Evolutionary conservation across 441 rosid genomes (phyloP).

Genomic region (Rhodomyrtus psidioides): DNA sequence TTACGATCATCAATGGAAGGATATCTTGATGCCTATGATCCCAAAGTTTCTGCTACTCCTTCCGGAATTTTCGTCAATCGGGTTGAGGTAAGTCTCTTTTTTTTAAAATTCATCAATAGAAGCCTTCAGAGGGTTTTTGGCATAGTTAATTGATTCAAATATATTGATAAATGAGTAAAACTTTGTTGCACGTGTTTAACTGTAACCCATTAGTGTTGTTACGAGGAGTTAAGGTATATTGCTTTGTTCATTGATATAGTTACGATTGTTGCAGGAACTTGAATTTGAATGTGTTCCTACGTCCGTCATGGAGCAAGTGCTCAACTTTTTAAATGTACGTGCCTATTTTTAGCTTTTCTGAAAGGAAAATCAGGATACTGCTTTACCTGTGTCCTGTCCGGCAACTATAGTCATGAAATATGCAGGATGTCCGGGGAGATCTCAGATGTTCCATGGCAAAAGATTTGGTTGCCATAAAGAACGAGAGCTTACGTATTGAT

Average conservation of each 20-base stretch:
- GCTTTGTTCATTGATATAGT: conserved; percentile 3
- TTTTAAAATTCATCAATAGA: not conserved
- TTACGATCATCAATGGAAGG: conserved; percentile 96
- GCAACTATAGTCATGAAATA: conserved; percentile 17
- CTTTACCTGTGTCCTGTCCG: not conserved
- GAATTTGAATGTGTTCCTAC: conserved; percentile 95
- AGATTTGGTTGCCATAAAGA: conserved; percentile 66
- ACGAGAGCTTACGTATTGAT: conserved; percentile 59
- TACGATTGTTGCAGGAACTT: conserved; percentile 42
- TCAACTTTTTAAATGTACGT: conserved; percentile 76
- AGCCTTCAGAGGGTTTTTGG: not conserved
- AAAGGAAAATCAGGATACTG: not conserved
- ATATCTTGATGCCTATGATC: conserved; percentile 88
- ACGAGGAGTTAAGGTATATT: conserved; percentile 2
- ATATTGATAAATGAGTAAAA: not conserved
- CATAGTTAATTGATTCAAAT: not conserved
- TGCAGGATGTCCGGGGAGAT: conserved; percentile 87
- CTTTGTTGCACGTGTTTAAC: not conserved
- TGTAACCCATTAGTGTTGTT: not conserved
- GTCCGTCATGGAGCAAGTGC: conserved; percentile 89
- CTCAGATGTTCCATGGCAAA: conserved; percentile 95
- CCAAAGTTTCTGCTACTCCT: conserved; percentile 56
- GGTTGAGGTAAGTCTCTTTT: conserved; percentile 49
- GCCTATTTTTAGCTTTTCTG: conserved; percentile 1
- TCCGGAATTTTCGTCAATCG: conserved; percentile 85